Conservation (phyloP, 257 asterid species). For the Solanum megistacrolobum region DNA sequence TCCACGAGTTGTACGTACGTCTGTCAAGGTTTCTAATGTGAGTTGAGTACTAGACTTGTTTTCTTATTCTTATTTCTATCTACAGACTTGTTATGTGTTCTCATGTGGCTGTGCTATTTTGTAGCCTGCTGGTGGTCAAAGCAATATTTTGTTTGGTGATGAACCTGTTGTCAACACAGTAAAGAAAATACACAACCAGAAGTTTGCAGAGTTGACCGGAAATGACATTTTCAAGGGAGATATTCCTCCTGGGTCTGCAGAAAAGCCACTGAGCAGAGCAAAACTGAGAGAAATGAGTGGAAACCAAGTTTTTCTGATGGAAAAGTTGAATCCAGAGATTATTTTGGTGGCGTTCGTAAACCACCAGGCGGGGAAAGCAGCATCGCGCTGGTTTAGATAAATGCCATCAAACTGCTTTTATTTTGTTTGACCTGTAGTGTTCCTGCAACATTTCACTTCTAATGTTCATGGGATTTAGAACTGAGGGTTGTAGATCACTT, state of each 20-base stretch:
- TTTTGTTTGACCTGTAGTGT: neutral
- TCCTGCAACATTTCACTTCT: neutral
- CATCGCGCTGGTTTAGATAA: constrained; percentile 55
- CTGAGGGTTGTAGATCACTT: neutral
- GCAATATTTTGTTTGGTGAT: constrained; percentile 70
- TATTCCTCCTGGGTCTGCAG: constrained; percentile 62
- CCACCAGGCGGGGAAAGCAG: constrained; percentile 96
- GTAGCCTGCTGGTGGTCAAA: constrained; percentile 95
- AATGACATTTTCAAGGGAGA: constrained; percentile 86
- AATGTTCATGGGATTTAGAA: neutral
- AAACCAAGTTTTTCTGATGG: constrained; percentile 71
- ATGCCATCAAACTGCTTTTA: neutral
- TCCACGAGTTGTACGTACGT: constrained; percentile 69
- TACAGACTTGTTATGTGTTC: neutral
- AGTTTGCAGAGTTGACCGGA: constrained; percentile 79
- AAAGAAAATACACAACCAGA: constrained; percentile 76
- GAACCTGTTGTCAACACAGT: constrained; percentile 53
- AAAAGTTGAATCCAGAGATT: constrained; percentile 59
- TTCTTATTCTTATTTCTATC: neutral
- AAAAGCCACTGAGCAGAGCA: constrained; percentile 73
- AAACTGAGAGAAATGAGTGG: constrained; percentile 90
- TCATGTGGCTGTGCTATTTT: neutral
- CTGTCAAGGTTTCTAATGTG: constrained; percentile 88
- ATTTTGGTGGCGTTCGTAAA: constrained; percentile 78
- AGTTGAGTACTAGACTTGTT: constrained; percentile 15